Base-by-base conservation (phyloP, 805 yeast genomes). In the Wickerhamiella lipophila region DNA sequence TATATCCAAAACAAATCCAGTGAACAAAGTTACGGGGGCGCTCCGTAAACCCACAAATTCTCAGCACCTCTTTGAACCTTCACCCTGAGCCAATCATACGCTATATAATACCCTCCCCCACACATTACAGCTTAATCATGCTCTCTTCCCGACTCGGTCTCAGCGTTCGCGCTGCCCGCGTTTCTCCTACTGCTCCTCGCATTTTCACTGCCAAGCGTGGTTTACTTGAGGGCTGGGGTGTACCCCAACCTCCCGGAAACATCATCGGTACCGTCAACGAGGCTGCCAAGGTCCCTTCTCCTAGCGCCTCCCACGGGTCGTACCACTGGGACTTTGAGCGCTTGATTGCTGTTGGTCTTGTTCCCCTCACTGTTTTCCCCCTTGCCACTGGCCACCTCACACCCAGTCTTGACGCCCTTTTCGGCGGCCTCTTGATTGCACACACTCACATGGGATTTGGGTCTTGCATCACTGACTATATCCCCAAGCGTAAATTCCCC, bases 291-390 rank as follows among this genome's bases (percentile, higher is more conserved):
- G 68, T 77, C 13, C 96, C 96, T 35, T 65, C 71, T 36, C 63
- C 79, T 4, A 71, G 75, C 59, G 76, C 72, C 55, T 60, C 71
- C 46, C 88, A 86, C 60, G 96, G 97, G 43, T 83, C 94, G 21
- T 74, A 77, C 64, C 97, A 88, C 70, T 89, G 98, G 98, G 70
- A 83, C n/a, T 79, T 80, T 58, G 98, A 89, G 71, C 77, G 84
- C 57, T 59, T 76, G 3, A 68, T 86, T 30, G 73, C 94, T 3
- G 64, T 81, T 15, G 77, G 80, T 9, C 69, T 88, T 63, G 73
- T 86, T 21, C 98, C 98, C 27, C 68, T 89, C 52, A 72, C 79
- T 25, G 73, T 81, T 35, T 68, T 79, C 19, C 95, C 97, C 19
- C 75, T 87, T 56, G 74, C 81, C 34, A 73, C 81, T 42, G 96